Evolutionary conservation across 805 yeast genomes (phyloP).

Genomic region (Scheffersomyces amazonensis): DNA sequence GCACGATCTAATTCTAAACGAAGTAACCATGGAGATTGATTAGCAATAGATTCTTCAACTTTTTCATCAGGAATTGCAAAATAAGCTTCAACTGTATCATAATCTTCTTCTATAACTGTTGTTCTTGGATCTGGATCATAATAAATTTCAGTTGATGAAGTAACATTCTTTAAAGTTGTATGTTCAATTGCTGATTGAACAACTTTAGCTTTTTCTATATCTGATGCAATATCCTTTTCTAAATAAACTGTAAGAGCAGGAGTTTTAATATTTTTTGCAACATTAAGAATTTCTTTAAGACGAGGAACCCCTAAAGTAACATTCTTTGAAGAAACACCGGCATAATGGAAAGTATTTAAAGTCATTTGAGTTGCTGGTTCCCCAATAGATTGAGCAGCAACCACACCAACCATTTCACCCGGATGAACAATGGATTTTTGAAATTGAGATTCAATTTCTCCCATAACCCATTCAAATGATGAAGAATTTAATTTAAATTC

Average conservation of each 20-base stretch:
- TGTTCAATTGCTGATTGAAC: conserved; percentile 97
- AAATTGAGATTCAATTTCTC: conserved; percentile 92
- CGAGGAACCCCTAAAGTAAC: conserved; percentile 98
- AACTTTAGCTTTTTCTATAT: conserved; percentile 90
- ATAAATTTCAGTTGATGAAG: conserved; percentile 95
- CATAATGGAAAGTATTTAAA: conserved; percentile 94
- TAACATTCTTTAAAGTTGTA: conserved; percentile 89
- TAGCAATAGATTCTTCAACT: conserved; percentile 88
- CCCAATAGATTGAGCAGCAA: conserved; percentile 97
- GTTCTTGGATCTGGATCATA: conserved; percentile 98
- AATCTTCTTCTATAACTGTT: conserved; percentile 95
- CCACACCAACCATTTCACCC: conserved; percentile 98
- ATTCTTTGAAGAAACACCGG: conserved; percentile 95
- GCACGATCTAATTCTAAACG: conserved; percentile 98
- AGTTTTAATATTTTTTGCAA: conserved; percentile 98
- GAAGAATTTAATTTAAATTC: conserved; percentile 81
- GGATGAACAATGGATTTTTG: conserved; percentile 90
- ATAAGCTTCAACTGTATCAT: conserved; percentile 95
- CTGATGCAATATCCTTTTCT: conserved; percentile 73
- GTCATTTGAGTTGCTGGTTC: conserved; percentile 99
- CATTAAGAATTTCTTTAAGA: conserved; percentile 95
- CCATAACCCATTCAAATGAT: conserved; percentile 95
- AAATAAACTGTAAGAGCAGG: conserved; percentile 97
- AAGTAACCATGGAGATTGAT: conserved; percentile 96
- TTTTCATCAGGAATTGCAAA: conserved; percentile 98